phyloP scores from a whole-genome alignment of 2,329 filamentous ascomycete genomes.

The Pseudogymnoascus sp. region DNA sequence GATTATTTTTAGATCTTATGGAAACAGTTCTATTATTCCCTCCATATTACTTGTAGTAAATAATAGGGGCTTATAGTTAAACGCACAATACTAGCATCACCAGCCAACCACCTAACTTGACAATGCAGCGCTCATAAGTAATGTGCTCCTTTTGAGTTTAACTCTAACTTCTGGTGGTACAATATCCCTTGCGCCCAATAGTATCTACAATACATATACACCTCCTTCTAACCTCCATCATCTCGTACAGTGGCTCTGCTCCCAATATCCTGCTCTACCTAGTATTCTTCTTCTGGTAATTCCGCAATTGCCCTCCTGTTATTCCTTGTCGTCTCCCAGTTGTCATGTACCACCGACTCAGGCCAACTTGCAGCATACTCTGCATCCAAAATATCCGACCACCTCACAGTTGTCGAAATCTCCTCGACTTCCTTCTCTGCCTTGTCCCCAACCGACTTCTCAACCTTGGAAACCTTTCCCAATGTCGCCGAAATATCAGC shows the following conservation, averaged over 20 bases:
- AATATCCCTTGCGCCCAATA: conserved; percentile 4
- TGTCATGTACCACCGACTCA: conserved; percentile 28
- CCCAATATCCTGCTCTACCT: not conserved
- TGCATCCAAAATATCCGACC: conserved; percentile 31
- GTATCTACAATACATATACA: conserved; percentile 7
- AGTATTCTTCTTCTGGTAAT: not conserved
- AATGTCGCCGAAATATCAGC: conserved; percentile 58
- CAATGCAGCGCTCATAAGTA: not conserved
- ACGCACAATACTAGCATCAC: not conserved
- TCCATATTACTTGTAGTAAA: not conserved
- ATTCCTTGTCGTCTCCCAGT: conserved; percentile 14
- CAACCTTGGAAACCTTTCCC: conserved; percentile 15
- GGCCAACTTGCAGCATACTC: conserved; percentile 33
- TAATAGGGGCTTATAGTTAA: not conserved
- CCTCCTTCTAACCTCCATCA: not conserved
- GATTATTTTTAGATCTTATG: not conserved
- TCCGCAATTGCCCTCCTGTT: conserved; percentile 10
- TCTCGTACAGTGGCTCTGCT: not conserved
- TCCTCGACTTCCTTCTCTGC: conserved; percentile 11
- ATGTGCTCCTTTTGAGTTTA: not conserved
- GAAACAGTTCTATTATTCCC: not conserved
- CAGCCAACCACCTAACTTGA: not conserved
- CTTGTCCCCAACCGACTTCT: conserved; percentile 4
- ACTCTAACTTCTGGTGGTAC: conserved; percentile 1
- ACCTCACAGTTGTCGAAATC: conserved; percentile 24